Conservation (phyloP, 2,329 filamentous ascomycete genomes). For the Pyricularia sp. region DNA sequence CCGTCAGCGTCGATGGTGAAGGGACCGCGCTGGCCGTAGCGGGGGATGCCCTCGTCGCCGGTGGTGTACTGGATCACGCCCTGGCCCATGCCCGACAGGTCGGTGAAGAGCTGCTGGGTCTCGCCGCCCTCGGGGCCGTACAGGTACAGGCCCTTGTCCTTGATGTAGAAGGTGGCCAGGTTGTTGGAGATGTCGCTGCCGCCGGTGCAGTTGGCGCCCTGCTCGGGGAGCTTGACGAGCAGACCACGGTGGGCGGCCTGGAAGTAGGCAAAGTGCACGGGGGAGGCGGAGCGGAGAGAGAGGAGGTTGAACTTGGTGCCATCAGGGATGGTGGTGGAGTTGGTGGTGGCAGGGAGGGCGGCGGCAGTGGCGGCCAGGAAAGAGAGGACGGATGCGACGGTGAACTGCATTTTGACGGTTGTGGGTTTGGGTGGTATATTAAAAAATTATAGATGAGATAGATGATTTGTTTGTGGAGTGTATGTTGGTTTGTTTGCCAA, state of each 20-base stretch:
- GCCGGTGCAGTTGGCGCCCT: slow-evolving; percentile 36
- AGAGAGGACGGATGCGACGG: slow-evolving; percentile 44
- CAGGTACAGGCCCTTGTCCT: slow-evolving; percentile 35
- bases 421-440: not conserved
- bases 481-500: not conserved
- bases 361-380: slow-evolving; percentile 19
- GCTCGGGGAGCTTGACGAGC: slow-evolving; percentile 29
- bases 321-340: slow-evolving; percentile 14
- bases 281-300: slow-evolving; percentile 37
- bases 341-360: slow-evolving; percentile 7
- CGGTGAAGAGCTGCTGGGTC: slow-evolving; percentile 41
- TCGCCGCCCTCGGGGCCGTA: slow-evolving; percentile 28
- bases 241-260: slow-evolving; percentile 35
- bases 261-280: slow-evolving; percentile 35
- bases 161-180: slow-evolving; percentile 40
- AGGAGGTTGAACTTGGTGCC: slow-evolving; percentile 34
- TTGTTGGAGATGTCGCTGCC: slow-evolving; percentile 24
- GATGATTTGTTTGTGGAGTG: not conserved
- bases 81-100: slow-evolving; percentile 17
- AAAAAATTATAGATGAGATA: not conserved
- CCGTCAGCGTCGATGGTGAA: slow-evolving; percentile 34
- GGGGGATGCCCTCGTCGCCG: slow-evolving; percentile 21
- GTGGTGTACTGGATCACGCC: slow-evolving; percentile 41
- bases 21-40: slow-evolving; percentile 33
- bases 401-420: slow-evolving; percentile 23